Evolutionary conservation across 306 rosid species (phyloP).

Genomic region (Myrica gale): DNA sequence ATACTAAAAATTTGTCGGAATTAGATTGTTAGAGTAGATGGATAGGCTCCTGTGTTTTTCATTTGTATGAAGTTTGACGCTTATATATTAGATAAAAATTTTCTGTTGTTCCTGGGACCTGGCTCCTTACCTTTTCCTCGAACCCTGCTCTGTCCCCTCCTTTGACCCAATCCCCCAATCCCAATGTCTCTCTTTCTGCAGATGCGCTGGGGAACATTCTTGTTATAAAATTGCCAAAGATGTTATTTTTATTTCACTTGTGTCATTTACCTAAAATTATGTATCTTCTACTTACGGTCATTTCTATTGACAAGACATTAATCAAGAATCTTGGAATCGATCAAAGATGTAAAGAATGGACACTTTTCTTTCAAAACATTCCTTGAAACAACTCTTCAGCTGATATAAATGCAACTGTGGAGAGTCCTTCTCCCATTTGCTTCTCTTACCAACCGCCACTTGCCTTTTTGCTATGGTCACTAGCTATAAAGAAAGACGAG

Average conservation of each 20-base stretch:
- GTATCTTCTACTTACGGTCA: conserved; percentile 11
- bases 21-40: not conserved
- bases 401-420: conserved; percentile 17
- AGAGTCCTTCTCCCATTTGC: conserved; percentile 18
- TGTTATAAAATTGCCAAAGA: conserved; percentile 16
- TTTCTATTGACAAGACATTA: conserved; percentile 11
- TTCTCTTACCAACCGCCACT: conserved; percentile 11
- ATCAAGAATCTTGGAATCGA: conserved; percentile 21
- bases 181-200: conserved; percentile 38
- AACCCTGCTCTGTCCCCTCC: conserved; percentile 6
- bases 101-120: conserved; percentile 21
- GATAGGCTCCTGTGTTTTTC: conserved; percentile 19
- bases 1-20: too few relatives aligned
- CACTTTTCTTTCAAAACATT: conserved; percentile 21
- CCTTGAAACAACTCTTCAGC: conserved; percentile 1
- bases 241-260: not conserved
- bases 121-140: conserved; percentile 24
- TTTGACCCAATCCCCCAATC: conserved; percentile 18
- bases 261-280: conserved; percentile 16
- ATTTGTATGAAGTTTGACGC: conserved; percentile 5
- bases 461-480: conserved; percentile 18
- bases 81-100: conserved; percentile 19
- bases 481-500: not conserved
- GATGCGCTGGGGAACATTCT: conserved; percentile 20
- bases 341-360: conserved; percentile 27